Evolutionary conservation across 2,329 filamentous ascomycete species (phyloP).

Genomic region (Chrysoporthe deuterocubensis): DNA sequence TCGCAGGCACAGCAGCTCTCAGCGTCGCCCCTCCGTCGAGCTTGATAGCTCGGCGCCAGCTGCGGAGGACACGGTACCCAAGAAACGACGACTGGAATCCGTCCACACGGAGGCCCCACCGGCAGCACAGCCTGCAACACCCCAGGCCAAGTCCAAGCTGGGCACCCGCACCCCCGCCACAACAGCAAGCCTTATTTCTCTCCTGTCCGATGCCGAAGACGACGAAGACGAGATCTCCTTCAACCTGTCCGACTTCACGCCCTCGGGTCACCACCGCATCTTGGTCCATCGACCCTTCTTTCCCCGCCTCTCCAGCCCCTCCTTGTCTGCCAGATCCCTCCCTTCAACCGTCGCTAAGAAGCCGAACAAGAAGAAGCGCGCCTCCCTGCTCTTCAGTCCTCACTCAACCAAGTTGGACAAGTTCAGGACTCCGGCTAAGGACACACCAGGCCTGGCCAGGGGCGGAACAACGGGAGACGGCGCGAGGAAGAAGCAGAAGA

Average conservation of each 20-base stretch:
- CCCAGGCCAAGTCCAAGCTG: slow-evolving; percentile 20
- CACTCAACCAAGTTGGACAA: slow-evolving; percentile 12
- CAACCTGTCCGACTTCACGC: slow-evolving; percentile 35
- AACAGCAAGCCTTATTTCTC: slow-evolving; percentile 45
- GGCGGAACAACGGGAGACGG: neutral
- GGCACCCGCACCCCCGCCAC: slow-evolving; percentile 34
- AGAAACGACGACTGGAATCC: neutral
- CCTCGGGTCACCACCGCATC: slow-evolving; percentile 23
- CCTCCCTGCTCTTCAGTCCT: slow-evolving; percentile 29
- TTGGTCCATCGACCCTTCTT: slow-evolving; percentile 14
- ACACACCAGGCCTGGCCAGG: neutral
- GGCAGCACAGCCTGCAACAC: slow-evolving; percentile 9
- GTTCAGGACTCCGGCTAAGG: neutral
- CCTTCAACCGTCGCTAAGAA: neutral
- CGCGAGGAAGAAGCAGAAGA: neutral
- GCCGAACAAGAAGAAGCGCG: slow-evolving; percentile 21
- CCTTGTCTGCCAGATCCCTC: too few relatives aligned
- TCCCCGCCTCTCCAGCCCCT: slow-evolving; percentile 1
- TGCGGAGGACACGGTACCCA: neutral
- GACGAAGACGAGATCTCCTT: slow-evolving; percentile 46
- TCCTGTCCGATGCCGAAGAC: slow-evolving; percentile 44
- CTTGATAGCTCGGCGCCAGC: neutral
- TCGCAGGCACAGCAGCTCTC: too few relatives aligned
- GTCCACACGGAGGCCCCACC: too few relatives aligned
- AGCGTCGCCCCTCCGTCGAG: neutral